Evolutionary conservation across 257 asterid genomes (phyloP), one percentile per base, ranked within the genome.

Genomic region (Solanum raphanifolium): DNA sequence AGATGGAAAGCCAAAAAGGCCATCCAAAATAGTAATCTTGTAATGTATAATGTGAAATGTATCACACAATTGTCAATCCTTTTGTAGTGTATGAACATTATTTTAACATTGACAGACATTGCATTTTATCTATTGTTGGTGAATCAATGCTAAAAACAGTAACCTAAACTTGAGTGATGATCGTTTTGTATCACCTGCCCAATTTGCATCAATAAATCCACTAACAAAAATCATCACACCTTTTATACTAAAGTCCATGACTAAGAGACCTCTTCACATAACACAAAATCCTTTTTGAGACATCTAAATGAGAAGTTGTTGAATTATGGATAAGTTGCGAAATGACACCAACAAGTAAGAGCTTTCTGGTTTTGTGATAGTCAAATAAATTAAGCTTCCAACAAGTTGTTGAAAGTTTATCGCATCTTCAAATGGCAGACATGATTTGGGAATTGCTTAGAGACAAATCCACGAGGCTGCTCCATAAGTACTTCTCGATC

Each of bases 401-500:
- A 52, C 60, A 52, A 52, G 65, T 16, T 18, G 0, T 6, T 7
- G 9, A 20, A 58, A 58, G 25, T 20, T 6, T 18, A 58, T 6
- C 3, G 66, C 25, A 58, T 58, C 5, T 7, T 88, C n/a, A 88
- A 31, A 1, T 25, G 60, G 5, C 88, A 86, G 3, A 87, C 66
- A 89, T 89, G 82, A 5, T 74, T 21, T 4, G 86, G 75, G 41
- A 23, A 55, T 11, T 48, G 12, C 21, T 72, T 60, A 6, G 75
- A 83, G 12, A 39, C 8, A 29, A 8, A 89, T 0, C 89, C 83
- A 62, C 27, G 13, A 13, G 75, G 83, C 8, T 84, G 34, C 43
- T 86, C 82, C 81, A 35, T 89, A 3, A 20, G 60, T 0, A 89
- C 52, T 87, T 76, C 78, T n/a, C 38, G 86, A 87, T 87, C 86